Base-by-base conservation (phyloP, 2,329 filamentous ascomycete species). In the Cercospora zeina region DNA sequence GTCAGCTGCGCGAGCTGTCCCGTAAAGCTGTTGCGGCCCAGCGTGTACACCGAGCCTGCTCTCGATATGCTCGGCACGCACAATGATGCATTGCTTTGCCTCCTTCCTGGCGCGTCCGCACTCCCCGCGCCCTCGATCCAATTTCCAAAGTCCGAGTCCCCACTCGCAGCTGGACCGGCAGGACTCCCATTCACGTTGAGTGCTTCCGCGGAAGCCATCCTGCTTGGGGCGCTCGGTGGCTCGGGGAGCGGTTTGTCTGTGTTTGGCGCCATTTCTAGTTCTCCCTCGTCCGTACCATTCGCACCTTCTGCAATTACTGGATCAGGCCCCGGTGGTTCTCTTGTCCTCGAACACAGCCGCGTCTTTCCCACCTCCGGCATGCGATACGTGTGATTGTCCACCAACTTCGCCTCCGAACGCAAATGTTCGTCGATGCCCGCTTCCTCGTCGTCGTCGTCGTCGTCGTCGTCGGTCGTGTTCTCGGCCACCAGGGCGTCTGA, bases 1-100 rank as follows among this genome's bases (percentile, higher is more conserved):
- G 93, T 97, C 66, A 99, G 82, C 75, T 97, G 92, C 53, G 91
- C 90, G 58, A 97, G 85, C 76, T 97, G 95, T 71, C 90, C 96
- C 66, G 91, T 90, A 75, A 99, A 96, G 6, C 93, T 97, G 34
- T 89, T 89, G 49, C 93, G 87, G 1, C 92, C 96, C 62, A 99
- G 84, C 1, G 95, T 96, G 77, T 96, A 97, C 68, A 97, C 92
- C 36, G 93, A 97, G 45, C 90, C 90, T 3, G 92, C 83, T 11
- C 92, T 85, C 21, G 82, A 82, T 7, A 85, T 74, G 59, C 80
- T 85, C 47, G 86, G 81, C 31, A 27, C 21, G 74, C 91, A 90
- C 74, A 89, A 89, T 37, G 83, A 80, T 39, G 81, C 78, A 33
- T 50, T 59, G 39, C 50, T 54, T 24, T 83, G 77, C 59, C 84